Percentiles rank a stretch among this genome's conserved stretches.
phyloP scores from a whole-genome alignment of 2,329 filamentous ascomycete genomes.

The Monosporascus sp. region DNA sequence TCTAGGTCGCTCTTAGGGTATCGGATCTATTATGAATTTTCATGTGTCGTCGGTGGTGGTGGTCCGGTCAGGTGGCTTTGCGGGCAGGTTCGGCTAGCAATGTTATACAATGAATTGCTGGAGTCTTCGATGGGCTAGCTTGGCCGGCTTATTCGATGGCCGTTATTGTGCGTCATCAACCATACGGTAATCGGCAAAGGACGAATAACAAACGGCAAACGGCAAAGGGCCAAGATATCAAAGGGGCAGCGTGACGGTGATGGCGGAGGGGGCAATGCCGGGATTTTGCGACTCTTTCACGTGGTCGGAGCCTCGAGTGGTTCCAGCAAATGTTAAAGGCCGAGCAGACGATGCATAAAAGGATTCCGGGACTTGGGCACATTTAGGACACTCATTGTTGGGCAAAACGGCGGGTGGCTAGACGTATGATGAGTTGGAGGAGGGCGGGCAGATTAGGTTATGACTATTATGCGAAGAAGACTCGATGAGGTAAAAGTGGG shows the following conservation, averaged over 20 bases:
- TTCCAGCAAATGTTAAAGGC: constrained; percentile 30
- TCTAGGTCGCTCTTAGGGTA: too few species aligned
- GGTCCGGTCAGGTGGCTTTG: background rate
- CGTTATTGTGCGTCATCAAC: too few species aligned
- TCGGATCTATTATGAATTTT: too few species aligned
- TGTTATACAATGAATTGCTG: background rate
- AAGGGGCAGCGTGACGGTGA: background rate
- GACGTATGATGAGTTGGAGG: background rate
- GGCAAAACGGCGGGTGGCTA: too few species aligned
- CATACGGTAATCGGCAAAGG: too few species aligned
- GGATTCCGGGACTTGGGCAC: constrained; percentile 19
- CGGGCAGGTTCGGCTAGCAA: background rate
- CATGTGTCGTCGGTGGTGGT: background rate
- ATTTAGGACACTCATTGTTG: constrained; percentile 26
- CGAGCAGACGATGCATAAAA: constrained; percentile 17
- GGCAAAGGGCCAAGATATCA: background rate
- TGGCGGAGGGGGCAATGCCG: background rate
- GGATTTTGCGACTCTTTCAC: background rate
- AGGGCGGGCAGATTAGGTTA: background rate
- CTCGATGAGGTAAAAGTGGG: background rate
- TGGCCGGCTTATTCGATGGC: too few species aligned
- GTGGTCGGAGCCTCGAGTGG: constrained; percentile 27
- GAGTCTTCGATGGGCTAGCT: background rate
- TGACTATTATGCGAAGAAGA: background rate
- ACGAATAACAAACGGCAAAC: background rate